phyloP scores from a whole-genome alignment of 306 rosid species.

The Potentilla sterilis region DNA sequence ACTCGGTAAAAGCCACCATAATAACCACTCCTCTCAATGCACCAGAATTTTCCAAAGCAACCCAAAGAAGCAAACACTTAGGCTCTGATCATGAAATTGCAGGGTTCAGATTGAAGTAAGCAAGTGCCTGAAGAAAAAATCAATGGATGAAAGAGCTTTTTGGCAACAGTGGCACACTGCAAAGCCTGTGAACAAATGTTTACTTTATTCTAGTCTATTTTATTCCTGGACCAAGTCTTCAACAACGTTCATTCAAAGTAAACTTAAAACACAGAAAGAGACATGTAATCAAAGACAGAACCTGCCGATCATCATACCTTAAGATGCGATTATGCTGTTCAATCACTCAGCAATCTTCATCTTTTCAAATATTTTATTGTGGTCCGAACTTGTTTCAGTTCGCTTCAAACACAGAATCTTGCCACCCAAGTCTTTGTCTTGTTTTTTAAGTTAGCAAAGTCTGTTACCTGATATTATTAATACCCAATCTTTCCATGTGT shows the following conservation, averaged over 20 bases:
- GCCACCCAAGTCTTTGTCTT: background rate
- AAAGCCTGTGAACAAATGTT: too few relatives aligned
- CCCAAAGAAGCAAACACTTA: background rate
- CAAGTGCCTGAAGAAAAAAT: too few relatives aligned
- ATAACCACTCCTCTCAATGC: slow-evolving; percentile 20
- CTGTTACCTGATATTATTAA: background rate
- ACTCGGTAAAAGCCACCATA: slow-evolving; percentile 17
- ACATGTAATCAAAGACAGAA: background rate
- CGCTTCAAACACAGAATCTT: background rate
- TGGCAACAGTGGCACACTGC: too few relatives aligned
- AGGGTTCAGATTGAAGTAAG: too few relatives aligned
- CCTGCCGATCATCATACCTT: background rate
- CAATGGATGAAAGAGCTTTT: too few relatives aligned
- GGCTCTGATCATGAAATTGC: background rate
- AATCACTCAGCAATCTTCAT: background rate
- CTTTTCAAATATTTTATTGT: background rate
- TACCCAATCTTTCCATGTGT: background rate
- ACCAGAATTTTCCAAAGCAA: background rate
- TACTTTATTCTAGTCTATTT: too few relatives aligned
- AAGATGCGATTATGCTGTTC: background rate
- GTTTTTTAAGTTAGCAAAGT: background rate
- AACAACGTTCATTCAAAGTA: too few relatives aligned
- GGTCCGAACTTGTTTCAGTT: background rate
- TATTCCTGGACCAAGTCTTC: too few relatives aligned
- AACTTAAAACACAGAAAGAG: background rate